Conservation (phyloP, 176 grass and related monocot species). For the Paspalum notatum region DNA sequence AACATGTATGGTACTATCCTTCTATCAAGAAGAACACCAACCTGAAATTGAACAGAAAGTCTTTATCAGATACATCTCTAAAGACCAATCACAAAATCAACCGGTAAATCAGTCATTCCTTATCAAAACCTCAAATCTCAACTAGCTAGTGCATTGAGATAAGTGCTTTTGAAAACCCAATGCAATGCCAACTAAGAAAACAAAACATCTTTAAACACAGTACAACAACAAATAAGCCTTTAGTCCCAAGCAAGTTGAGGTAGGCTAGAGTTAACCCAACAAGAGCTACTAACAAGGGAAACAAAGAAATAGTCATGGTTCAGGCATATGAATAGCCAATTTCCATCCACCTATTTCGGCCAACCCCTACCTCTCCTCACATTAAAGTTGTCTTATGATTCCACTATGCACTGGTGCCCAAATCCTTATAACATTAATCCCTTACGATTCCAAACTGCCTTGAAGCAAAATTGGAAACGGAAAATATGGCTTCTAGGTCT, state of each 20-base stretch:
- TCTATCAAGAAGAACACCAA: constrained; percentile 79
- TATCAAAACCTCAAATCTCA: constrained; percentile 7
- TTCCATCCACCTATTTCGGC: too few relatives aligned
- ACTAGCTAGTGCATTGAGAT: neutral
- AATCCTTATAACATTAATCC: neutral
- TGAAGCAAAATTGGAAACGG: neutral
- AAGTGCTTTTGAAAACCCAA: neutral
- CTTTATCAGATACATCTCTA: constrained; percentile 4
- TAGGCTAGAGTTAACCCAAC: too few relatives aligned
- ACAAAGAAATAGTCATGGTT: too few relatives aligned
- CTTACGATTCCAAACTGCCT: neutral
- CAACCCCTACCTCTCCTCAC: too few relatives aligned
- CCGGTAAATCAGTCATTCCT: constrained; percentile 2
- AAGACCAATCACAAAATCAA: constrained; percentile 22
- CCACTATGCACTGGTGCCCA: too few relatives aligned
- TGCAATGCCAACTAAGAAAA: neutral
- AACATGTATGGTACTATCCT: constrained; percentile 75
- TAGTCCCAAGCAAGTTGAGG: too few relatives aligned
- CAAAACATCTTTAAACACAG: neutral
- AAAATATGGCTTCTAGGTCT: neutral
- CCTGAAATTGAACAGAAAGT: constrained; percentile 60
- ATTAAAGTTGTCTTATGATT: too few relatives aligned
- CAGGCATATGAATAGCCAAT: too few relatives aligned
- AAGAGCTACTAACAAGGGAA: too few relatives aligned
- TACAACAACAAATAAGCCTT: neutral